phyloP scores from a whole-genome alignment of 805 yeast genomes.

The Candida vaughaniae region DNA sequence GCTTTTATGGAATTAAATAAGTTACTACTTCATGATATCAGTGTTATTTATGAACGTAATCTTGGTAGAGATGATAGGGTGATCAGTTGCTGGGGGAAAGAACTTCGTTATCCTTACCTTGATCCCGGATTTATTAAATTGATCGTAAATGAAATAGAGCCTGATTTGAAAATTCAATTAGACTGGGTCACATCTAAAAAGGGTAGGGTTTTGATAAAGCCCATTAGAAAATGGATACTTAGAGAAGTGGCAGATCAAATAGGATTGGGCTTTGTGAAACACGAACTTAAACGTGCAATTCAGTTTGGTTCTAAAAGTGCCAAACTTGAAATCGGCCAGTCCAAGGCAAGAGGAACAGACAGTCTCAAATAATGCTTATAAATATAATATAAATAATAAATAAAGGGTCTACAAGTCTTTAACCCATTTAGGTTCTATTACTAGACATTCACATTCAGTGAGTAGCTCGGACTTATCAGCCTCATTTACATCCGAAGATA shows the following conservation, averaged over 20 bases:
- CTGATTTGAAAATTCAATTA: conserved; percentile 42
- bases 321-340: conserved; percentile 80
- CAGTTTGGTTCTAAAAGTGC: conserved; percentile 97
- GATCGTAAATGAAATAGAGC: conserved; percentile 48
- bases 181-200: conserved; percentile 29
- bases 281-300: conserved; percentile 88
- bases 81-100: conserved; percentile 82
- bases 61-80: conserved; percentile 92
- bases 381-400: conserved; percentile 6
- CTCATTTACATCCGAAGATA: conserved; percentile 10
- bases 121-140: conserved; percentile 58
- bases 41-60: conserved; percentile 73
- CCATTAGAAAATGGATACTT: conserved; percentile 52
- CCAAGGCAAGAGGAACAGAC: conserved; percentile 78
- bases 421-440: conserved; percentile 43
- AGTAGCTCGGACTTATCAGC: conserved; percentile 21
- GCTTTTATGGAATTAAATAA: conserved; percentile 43
- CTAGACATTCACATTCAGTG: conserved; percentile 39
- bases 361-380: not conserved
- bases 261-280: conserved; percentile 54
- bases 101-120: conserved; percentile 82
- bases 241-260: conserved; percentile 55
- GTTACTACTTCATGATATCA: conserved; percentile 71
- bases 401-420: conserved; percentile 19
- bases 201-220: conserved; percentile 20